A percentile compares a stretch with the other conserved stretches of the same genome.
These are phyloP conservation scores for Thalassiosira exigua DNA, from an alignment of 352 stramenopile species.

Conservation along the genomic window DNA sequence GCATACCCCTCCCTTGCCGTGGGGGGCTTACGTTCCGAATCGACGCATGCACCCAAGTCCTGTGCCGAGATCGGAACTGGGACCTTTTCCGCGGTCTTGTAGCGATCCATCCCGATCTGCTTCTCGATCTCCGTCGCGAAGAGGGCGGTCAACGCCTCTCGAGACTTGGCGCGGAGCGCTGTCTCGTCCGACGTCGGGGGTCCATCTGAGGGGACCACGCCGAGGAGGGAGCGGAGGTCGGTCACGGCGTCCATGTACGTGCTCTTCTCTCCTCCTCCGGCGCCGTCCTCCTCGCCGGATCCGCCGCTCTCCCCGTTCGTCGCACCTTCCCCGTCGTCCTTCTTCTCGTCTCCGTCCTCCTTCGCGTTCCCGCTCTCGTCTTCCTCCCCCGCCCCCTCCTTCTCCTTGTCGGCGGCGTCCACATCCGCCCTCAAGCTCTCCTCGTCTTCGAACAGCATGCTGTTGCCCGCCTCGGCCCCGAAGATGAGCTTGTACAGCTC, in stretches of 20 bases:
- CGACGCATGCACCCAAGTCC: conserved; percentile 42
- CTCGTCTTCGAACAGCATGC: conserved; percentile 94
- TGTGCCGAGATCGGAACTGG: conserved; percentile 85
- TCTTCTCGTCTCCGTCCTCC: conserved; percentile 44
- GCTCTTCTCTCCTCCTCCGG: conserved; percentile 52
- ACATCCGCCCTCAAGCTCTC: conserved; percentile 86
- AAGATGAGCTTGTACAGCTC: conserved; percentile 92
- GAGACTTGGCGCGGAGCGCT: conserved; percentile 84
- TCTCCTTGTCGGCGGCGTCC: conserved; percentile 80
- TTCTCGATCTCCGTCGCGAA: conserved; percentile 97
- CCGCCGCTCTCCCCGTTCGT: background rate
- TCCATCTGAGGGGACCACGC: conserved; percentile 11
- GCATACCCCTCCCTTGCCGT: conserved; percentile 37
- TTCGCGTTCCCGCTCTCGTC: conserved; percentile 69
- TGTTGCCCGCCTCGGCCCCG: conserved; percentile 82
- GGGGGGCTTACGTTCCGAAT: conserved; percentile 16
- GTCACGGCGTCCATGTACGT: conserved; percentile 86
- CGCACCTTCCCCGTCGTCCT: conserved; percentile 4
- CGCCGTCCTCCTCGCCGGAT: background rate
- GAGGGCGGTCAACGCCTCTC: conserved; percentile 88
- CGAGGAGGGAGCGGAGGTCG: conserved; percentile 50
- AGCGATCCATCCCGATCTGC: conserved; percentile 92
- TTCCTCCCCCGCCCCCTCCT: conserved; percentile 83
- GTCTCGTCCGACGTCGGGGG: conserved; percentile 1
- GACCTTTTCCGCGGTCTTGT: conserved; percentile 93